Conservation (phyloP, 352 stramenopile genomes). For the Globisporangium camurandrum region DNA sequence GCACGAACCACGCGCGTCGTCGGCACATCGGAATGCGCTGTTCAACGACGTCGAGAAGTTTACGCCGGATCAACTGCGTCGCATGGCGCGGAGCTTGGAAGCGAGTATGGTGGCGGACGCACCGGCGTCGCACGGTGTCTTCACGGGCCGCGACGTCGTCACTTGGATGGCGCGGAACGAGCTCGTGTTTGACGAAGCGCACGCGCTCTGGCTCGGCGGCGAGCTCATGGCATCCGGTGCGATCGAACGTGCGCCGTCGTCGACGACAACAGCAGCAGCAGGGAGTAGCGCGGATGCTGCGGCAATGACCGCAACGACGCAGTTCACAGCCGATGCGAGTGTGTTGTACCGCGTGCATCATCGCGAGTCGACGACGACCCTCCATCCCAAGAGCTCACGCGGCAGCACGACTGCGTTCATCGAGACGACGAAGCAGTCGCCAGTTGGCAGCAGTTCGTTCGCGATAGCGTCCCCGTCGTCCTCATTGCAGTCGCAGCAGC, state of each 20-base stretch:
- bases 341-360: conserved; percentile 32
- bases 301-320: conserved; percentile 10
- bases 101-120: conserved; percentile 39
- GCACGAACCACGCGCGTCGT: conserved; percentile 9
- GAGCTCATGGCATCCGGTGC: conserved; percentile 59
- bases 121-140: conserved; percentile 32
- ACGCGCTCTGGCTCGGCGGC: conserved; percentile 67
- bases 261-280: conserved; percentile 18
- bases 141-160: conserved; percentile 54
- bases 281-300: too few species aligned
- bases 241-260: conserved; percentile 19
- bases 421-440: not conserved
- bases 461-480: not conserved
- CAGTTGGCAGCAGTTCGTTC: conserved; percentile 1
- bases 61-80: conserved; percentile 62
- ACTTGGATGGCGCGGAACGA: conserved; percentile 76
- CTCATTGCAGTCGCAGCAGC: not conserved
- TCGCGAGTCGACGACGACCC: conserved; percentile 28
- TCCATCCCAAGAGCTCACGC: conserved; percentile 10
- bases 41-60: conserved; percentile 71
- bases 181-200: conserved; percentile 59
- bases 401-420: not conserved
- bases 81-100: conserved; percentile 72
- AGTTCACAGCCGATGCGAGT: conserved; percentile 6
- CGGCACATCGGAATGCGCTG: conserved; percentile 20